phyloP scores from a whole-genome alignment of 305 asterid species.

The Rubia occidens region DNA sequence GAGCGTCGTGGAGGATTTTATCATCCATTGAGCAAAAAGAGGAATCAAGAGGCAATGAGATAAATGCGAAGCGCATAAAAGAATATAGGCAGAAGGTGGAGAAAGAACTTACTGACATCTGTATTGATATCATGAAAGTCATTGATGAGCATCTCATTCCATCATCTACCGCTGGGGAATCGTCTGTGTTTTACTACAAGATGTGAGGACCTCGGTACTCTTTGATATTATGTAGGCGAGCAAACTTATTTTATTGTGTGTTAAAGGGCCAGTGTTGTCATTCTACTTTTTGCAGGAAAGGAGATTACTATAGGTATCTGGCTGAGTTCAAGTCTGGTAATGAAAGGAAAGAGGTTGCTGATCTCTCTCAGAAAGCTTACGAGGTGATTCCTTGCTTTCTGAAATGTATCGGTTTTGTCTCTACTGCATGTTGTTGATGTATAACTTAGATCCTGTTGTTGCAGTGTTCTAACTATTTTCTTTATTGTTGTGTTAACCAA shows the following conservation, averaged over 20 bases:
- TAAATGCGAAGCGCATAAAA: constrained; percentile 67
- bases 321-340: constrained; percentile 71
- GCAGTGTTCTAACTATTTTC: background rate
- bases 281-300: constrained; percentile 52
- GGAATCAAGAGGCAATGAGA: constrained; percentile 75
- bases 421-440: background rate
- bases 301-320: constrained; percentile 86
- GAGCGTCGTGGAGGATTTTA: constrained; percentile 88
- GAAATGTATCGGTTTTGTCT: background rate
- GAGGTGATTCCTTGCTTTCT: constrained; percentile 39
- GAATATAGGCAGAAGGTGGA: constrained; percentile 75
- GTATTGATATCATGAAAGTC: constrained; percentile 60
- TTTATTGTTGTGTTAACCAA: background rate
- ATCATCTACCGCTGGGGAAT: constrained; percentile 59
- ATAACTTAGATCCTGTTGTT: background rate
- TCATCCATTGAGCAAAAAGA: constrained; percentile 81
- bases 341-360: constrained; percentile 79
- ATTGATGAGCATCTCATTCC: constrained; percentile 83
- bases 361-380: constrained; percentile 76
- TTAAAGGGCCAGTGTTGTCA: background rate
- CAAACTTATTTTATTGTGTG: background rate
- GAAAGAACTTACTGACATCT: constrained; percentile 54
- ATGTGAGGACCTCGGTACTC: constrained; percentile 36
- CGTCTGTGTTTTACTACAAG: constrained; percentile 75
- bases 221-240: background rate